Percentiles rank a stretch among this genome's conserved stretches.
These are phyloP conservation scores for Berkeleyomyces rouxiae DNA, from an alignment of 2,329 filamentous ascomycete genomes.

Conservation along the genomic window DNA sequence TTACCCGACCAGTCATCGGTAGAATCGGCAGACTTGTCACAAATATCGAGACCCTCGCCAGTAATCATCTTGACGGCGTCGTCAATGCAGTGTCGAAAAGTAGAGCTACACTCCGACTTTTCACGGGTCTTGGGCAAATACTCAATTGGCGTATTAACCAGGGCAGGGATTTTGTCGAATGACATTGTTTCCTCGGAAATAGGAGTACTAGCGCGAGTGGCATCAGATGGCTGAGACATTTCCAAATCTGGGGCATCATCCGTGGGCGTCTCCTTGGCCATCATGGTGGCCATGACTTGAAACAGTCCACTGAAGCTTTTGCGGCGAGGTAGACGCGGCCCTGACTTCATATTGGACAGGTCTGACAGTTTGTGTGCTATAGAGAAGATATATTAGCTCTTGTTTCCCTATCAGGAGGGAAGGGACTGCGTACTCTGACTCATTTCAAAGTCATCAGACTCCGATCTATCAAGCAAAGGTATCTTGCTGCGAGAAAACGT, in stretches of 20 bases:
- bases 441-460: constrained; percentile 7
- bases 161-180: background rate
- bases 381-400: background rate
- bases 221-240: background rate
- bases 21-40: background rate
- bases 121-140: constrained; percentile 11
- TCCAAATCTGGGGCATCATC: background rate
- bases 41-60: constrained; percentile 8
- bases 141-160: constrained; percentile 2
- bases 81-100: constrained; percentile 12
- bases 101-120: constrained; percentile 13
- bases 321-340: constrained; percentile 6
- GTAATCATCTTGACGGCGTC: constrained; percentile 13
- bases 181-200: background rate
- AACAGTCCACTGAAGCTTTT: constrained; percentile 12
- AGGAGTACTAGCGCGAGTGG: background rate
- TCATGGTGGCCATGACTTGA: constrained; percentile 11
- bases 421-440: background rate
- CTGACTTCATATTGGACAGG: background rate
- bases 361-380: background rate
- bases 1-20: background rate
- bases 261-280: constrained; percentile 1
- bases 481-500: constrained; percentile 10
- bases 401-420: background rate
- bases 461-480: constrained; percentile 5